Percentiles rank a stretch among this genome's conserved stretches.
phyloP scores from a whole-genome alignment of 768 basidiomycete genomes.

The Dioszegia hungarica region DNA sequence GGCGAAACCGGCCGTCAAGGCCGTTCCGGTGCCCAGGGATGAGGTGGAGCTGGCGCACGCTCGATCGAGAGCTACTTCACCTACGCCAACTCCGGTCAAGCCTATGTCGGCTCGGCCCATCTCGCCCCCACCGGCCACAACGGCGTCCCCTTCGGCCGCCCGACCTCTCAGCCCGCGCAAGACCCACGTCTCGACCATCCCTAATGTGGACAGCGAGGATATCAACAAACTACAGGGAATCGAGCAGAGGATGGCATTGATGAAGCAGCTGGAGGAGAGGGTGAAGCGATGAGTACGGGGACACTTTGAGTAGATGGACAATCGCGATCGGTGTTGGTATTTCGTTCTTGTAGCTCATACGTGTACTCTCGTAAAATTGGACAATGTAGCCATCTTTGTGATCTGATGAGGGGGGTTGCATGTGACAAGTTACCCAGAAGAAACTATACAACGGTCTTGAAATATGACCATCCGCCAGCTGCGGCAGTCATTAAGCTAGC shows the following conservation, averaged over 20 bases:
- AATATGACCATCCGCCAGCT: conserved; percentile 90
- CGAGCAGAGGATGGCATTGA: conserved; percentile 7
- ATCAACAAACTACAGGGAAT: background rate
- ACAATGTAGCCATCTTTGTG: background rate
- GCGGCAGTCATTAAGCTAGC: conserved; percentile 81
- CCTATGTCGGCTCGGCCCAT: background rate
- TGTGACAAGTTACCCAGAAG: background rate
- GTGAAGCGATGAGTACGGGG: background rate
- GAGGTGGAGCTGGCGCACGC: conserved; percentile 2
- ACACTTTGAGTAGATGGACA: background rate
- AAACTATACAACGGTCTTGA: conserved; percentile 60
- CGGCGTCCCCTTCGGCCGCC: background rate
- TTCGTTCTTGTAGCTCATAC: background rate
- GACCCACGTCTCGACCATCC: background rate
- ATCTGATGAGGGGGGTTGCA: background rate
- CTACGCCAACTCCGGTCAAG: background rate
- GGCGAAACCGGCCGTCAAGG: background rate
- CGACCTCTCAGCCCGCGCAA: background rate
- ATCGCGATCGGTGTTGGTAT: background rate
- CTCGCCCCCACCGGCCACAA: no score
- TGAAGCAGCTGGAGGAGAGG: conserved; percentile 4
- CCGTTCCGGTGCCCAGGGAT: background rate
- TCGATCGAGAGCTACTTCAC: background rate
- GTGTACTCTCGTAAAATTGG: background rate
- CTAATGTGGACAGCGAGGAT: background rate